A percentile compares a stretch with the other conserved stretches of the same genome.
phyloP scores from a whole-genome alignment of 2,329 filamentous ascomycete species.

The Ophiostoma piceae region DNA sequence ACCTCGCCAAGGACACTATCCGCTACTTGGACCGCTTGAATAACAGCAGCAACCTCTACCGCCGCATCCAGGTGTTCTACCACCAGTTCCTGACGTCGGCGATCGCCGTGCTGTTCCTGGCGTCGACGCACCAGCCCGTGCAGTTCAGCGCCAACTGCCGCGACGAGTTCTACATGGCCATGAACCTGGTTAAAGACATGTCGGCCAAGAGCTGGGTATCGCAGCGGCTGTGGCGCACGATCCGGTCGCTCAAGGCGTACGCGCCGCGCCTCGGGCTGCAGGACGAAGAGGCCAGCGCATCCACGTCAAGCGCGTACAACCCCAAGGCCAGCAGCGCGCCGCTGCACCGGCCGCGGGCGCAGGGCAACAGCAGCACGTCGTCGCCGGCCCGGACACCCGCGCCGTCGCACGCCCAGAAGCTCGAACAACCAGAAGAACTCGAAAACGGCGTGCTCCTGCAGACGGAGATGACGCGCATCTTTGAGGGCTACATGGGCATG shows the following conservation, averaged over 20 bases:
- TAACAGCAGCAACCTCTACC: conserved; percentile 65
- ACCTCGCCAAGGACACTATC: conserved; percentile 72
- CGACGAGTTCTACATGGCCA: conserved; percentile 72
- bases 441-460: conserved; percentile 48
- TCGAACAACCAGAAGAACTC: no score
- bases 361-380: not conserved
- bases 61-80: conserved; percentile 68
- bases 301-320: no score
- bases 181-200: conserved; percentile 68
- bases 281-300: conserved; percentile 39
- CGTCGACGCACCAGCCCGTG: conserved; percentile 67
- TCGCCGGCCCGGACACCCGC: not conserved
- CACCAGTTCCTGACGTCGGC: conserved; percentile 74
- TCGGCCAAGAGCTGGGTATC: conserved; percentile 67
- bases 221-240: conserved; percentile 67
- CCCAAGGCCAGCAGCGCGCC: not conserved
- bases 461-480: conserved; percentile 49
- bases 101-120: conserved; percentile 70
- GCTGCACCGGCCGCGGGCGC: not conserved
- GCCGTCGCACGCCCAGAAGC: no score
- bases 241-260: conserved; percentile 65
- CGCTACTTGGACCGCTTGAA: conserved; percentile 66
- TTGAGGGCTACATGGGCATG: conserved; percentile 37
- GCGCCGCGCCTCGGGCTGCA: conserved; percentile 62
- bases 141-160: conserved; percentile 64